Evolutionary conservation across 768 basidiomycete species (phyloP).

Genomic region (Pisolithus marmoratus): DNA sequence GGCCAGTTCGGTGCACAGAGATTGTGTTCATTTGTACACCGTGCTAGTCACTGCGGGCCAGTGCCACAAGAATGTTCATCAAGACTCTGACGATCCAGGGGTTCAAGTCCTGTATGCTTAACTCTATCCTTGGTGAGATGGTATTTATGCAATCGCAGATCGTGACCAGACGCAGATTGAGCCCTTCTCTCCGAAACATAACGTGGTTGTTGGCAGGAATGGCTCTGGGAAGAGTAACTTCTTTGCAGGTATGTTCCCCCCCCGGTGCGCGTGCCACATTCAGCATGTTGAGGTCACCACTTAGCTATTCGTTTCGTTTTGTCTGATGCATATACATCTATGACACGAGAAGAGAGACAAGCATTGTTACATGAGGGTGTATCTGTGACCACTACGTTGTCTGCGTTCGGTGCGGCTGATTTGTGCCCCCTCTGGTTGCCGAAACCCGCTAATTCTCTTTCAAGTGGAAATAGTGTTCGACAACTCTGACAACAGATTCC

Average conservation of each 20-base stretch:
- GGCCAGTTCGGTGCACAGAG: too few relatives aligned
- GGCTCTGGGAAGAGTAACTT: constrained; percentile 99
- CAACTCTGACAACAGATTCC: constrained; percentile 91
- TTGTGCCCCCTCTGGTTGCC: neutral
- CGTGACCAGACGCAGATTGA: constrained; percentile 90
- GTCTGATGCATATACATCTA: constrained; percentile 95
- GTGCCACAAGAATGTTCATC: constrained; percentile 55
- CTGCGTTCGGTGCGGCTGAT: constrained; percentile 70
- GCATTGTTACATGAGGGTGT: constrained; percentile 93
- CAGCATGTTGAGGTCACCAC: neutral
- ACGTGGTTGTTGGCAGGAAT: constrained; percentile 96
- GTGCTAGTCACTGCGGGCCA: neutral
- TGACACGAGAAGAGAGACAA: constrained; percentile 90
- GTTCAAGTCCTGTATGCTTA: constrained; percentile 90
- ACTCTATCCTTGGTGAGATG: neutral
- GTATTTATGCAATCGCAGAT: constrained; percentile 37
- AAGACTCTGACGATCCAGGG: constrained; percentile 89
- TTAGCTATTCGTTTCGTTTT: constrained; percentile 94
- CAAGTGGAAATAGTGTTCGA: constrained; percentile 93
- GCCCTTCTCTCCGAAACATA: constrained; percentile 89
- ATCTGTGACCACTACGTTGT: constrained; percentile 80
- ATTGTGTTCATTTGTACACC: too few relatives aligned
- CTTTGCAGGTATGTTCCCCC: constrained; percentile 68
- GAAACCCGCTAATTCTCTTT: neutral
- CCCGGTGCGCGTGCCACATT: neutral